These are phyloP conservation scores for Chalciporus sp. DNA, from an alignment of 1,284 basidiomycete species.

Conservation along the genomic window DNA sequence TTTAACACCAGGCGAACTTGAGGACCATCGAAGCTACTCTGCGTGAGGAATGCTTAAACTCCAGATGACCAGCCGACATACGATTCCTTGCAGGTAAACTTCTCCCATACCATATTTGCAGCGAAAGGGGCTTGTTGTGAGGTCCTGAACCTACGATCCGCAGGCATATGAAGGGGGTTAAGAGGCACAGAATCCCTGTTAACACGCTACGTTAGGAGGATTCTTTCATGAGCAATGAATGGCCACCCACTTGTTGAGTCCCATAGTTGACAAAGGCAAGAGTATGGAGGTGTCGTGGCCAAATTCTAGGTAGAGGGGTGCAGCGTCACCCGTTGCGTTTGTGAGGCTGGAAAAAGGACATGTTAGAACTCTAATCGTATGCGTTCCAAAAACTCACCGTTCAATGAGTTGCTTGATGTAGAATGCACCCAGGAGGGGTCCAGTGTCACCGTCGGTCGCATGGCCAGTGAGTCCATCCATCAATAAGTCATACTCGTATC, in stretches of 20 bases:
- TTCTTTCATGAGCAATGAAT: neutral
- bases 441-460: slow-evolving; percentile 41
- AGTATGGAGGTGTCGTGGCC: slow-evolving; percentile 54
- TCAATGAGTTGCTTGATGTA: slow-evolving; percentile 48
- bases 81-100: slow-evolving; percentile 41
- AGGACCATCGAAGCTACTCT: slow-evolving; percentile 34
- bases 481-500: slow-evolving; percentile 49
- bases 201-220: neutral
- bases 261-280: slow-evolving; percentile 44
- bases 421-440: slow-evolving; percentile 44
- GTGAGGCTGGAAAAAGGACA: slow-evolving; percentile 36
- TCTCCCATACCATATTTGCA: slow-evolving; percentile 50
- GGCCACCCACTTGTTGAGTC: slow-evolving; percentile 40
- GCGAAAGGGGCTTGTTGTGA: slow-evolving; percentile 47
- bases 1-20: slow-evolving; percentile 49
- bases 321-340: slow-evolving; percentile 38
- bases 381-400: slow-evolving; percentile 26
- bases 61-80: slow-evolving; percentile 13
- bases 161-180: slow-evolving; percentile 29
- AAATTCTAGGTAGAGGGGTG: slow-evolving; percentile 47
- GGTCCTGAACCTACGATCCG: slow-evolving; percentile 42
- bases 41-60: slow-evolving; percentile 3
- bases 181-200: slow-evolving; percentile 39
- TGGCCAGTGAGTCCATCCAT: slow-evolving; percentile 50
- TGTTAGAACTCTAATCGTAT: neutral